Evolutionary conservation across 2,329 filamentous ascomycete genomes (phyloP).

Genomic region (Colletotrichum cordylinicola): DNA sequence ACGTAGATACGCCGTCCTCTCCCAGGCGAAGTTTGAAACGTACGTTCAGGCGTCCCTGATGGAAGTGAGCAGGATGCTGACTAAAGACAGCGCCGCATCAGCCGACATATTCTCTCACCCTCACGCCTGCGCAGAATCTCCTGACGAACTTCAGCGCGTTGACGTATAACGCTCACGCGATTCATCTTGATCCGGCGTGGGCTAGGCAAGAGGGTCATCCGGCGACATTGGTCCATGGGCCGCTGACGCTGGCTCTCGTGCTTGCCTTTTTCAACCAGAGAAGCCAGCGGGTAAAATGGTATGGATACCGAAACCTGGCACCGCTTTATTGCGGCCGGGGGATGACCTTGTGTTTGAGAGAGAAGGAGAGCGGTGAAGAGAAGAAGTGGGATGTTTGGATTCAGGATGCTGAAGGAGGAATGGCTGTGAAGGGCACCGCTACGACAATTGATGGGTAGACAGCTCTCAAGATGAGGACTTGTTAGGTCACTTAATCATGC

Average conservation of each 20-base stretch:
- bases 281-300: constrained; percentile 48
- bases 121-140: constrained; percentile 72
- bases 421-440: constrained; percentile 66
- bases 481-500: background rate
- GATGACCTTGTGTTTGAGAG: constrained; percentile 72
- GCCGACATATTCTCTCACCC: constrained; percentile 41
- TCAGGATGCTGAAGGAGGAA: constrained; percentile 63
- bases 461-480: accelerated
- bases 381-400: constrained; percentile 68
- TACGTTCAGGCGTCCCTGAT: constrained; percentile 19
- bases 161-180: constrained; percentile 89
- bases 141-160: constrained; percentile 92
- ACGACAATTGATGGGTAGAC: background rate
- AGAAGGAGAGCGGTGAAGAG: constrained; percentile 41
- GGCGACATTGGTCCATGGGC: constrained; percentile 84
- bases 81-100: constrained; percentile 35
- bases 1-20: constrained; percentile 22
- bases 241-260: constrained; percentile 79
- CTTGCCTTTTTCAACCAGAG: constrained; percentile 62
- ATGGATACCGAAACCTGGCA: constrained; percentile 82
- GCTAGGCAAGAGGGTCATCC: constrained; percentile 76
- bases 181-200: constrained; percentile 82
- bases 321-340: constrained; percentile 79
- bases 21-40: constrained; percentile 30
- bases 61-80: background rate